Base-by-base conservation (phyloP, 1,139 yeast species). In the Suhomyces choctaworum region DNA sequence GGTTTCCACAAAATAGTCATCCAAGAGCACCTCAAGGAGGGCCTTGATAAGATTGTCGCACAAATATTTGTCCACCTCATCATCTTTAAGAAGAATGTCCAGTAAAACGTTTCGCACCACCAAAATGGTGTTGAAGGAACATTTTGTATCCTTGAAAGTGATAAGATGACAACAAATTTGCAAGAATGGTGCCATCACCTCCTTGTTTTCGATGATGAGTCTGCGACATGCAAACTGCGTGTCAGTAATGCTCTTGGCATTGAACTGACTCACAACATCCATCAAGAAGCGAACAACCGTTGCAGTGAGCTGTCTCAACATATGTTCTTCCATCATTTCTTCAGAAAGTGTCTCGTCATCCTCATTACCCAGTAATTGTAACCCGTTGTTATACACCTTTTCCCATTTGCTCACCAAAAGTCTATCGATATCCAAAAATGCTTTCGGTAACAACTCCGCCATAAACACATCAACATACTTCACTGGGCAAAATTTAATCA, bases 281-380 rank as follows among this genome's bases (percentile, higher is more conserved):
- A 92, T 87, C 47, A 92, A 62, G 51, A 90, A 72, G 42, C 97
- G 68, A 27, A 86, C 96, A n/a, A 87, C 89, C 5, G 95, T 89
- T 2, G 96, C 96, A 0, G 97, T 89, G 36, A 92, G 73, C 58
- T 92, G 97, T 45, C 98, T 71, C 44, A 92, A 68, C 71, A 92
- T 74, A 58, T 92, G 96, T 56, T 92, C 98, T 49, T 92, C 97
- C 86, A 92, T 84, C 95, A 92, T 92, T 56, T 92, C 98, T 53
- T 90, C 97, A n/a, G 94, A 82, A 50, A 94, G 70, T 12, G 88
- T 82, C 39, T 83, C 94, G 49, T 87, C 95, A 43, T 82, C 86
- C 45, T 78, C 85, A 42, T 75, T 76, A 1, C 85, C 85, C 48
- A 74, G 80, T 35, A 82, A 64, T 51, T 80, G 84, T 36, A 83